Percentiles rank a stretch among this genome's conserved stretches.
Evolutionary conservation across 768 basidiomycete species (phyloP).

Genomic region (Suillus cothurnatus): DNA sequence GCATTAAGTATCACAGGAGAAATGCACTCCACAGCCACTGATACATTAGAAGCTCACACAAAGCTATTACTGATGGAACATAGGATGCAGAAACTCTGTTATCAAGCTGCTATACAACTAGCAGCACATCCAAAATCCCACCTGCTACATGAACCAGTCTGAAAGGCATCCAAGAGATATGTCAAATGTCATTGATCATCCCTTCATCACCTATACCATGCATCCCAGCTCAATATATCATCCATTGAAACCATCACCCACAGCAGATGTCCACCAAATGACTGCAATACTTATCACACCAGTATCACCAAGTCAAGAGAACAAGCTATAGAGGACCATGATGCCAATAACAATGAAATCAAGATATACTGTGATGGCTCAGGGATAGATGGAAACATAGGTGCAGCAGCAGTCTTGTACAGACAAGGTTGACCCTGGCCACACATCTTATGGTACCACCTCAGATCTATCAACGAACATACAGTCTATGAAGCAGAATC

Average conservation of each 20-base stretch:
- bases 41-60: slow-evolving; percentile 20
- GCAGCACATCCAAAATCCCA: background rate
- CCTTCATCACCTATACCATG: background rate
- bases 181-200: background rate
- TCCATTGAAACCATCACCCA: background rate
- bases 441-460: background rate
- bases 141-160: background rate
- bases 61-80: slow-evolving; percentile 18
- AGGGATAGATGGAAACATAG: slow-evolving; percentile 18
- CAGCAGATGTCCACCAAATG: background rate
- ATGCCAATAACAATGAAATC: background rate
- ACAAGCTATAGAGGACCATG: background rate
- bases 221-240: background rate
- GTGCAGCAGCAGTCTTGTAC: slow-evolving; percentile 20
- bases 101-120: background rate
- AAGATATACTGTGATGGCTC: slow-evolving; percentile 19
- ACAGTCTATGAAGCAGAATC: slow-evolving; percentile 30
- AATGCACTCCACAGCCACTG: slow-evolving; percentile 17
- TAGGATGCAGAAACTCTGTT: slow-evolving; percentile 6
- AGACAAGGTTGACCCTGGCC: background rate
- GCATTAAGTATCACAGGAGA: slow-evolving; percentile 15
- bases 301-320: background rate
- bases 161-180: background rate
- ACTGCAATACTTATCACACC: background rate
- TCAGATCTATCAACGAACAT: slow-evolving; percentile 19